These are phyloP conservation scores for Sorghum bicolor DNA, from an alignment of 176 grass and related monocot genomes.

Conservation along the genomic window Sorghum_bicolor_NCBIv3 NC_012877.2:325001-325500, in stretches of 20 bases:
- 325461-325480: slow-evolving; percentile 98
- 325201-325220: no score
- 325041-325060: background rate
- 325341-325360: background rate
- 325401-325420: slow-evolving; percentile 84
- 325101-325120: background rate
- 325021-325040: no score
- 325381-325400: slow-evolving; percentile 44
- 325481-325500: slow-evolving; percentile 60
- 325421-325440: slow-evolving; percentile 99
- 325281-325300: background rate
- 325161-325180: background rate
- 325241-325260: no score
- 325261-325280: background rate
- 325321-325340: background rate
- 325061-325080: background rate
- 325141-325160: background rate
- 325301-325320: background rate
- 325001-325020: background rate
- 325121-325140: background rate
- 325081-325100: background rate
- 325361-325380: background rate
- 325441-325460: slow-evolving; percentile 93
- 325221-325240: no score
- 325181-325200: background rate